phyloP scores from a whole-genome alignment of 2,329 filamentous ascomycete genomes.

The Cytospora piceicola region DNA sequence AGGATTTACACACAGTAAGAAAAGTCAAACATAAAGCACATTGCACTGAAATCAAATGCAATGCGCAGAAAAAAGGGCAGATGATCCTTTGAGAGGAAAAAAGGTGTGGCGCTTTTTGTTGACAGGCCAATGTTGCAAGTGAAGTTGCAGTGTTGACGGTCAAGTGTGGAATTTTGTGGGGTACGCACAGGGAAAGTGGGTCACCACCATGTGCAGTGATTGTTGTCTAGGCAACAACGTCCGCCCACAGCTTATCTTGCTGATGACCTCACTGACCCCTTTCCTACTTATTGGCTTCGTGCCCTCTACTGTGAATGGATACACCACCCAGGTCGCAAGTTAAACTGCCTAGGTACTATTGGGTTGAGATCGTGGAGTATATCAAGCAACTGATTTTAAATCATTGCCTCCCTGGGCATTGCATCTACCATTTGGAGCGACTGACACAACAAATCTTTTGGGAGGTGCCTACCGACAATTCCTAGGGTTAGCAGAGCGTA shows the following conservation, averaged over 20 bases:
- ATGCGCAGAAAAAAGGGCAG: slow-evolving; percentile 8
- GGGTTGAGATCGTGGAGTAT: no score
- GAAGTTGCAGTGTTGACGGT: slow-evolving; percentile 16
- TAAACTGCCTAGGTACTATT: neutral
- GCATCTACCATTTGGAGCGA: neutral
- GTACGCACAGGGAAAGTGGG: neutral
- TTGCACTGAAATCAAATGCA: slow-evolving; percentile 8
- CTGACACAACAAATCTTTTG: no score
- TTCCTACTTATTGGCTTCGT: neutral
- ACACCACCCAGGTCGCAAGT: neutral
- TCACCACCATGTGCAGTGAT: neutral
- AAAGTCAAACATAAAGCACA: slow-evolving; percentile 15
- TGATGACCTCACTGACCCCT: neutral
- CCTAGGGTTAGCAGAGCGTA: neutral
- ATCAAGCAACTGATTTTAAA: neutral
- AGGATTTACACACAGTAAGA: slow-evolving; percentile 1
- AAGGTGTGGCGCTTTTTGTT: slow-evolving; percentile 19
- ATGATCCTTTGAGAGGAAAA: neutral
- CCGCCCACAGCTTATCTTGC: neutral
- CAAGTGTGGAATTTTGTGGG: slow-evolving; percentile 24
- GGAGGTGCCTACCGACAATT: neutral
- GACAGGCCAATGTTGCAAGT: slow-evolving; percentile 13
- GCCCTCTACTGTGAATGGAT: neutral
- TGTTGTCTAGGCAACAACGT: slow-evolving; percentile 16
- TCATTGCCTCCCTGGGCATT: slow-evolving; percentile 7